These are phyloP conservation scores for Neurospora tetrasperma DNA, from an alignment of 495 filamentous ascomycete genomes.

Conservation along the genomic window DNA sequence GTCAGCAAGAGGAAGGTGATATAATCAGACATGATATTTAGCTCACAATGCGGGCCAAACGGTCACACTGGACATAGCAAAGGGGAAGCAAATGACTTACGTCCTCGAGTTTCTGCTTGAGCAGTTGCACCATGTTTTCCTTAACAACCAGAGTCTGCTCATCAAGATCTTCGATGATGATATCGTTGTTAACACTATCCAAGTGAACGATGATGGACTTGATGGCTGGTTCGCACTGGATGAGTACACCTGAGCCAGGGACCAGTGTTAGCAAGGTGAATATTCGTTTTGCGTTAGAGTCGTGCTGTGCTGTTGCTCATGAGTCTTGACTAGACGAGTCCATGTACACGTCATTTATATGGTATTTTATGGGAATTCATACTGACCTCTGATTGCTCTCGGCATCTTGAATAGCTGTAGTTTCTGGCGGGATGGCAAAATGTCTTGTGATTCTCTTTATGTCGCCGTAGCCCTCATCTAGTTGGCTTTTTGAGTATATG, in stretches of 20 bases:
- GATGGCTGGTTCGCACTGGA: conserved; percentile 60
- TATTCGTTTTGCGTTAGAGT: neutral
- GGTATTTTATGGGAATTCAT: neutral
- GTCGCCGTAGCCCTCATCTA: neutral
- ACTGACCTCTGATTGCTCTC: neutral
- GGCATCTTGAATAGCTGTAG: neutral
- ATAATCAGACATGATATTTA: neutral
- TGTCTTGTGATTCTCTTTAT: neutral
- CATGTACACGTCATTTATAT: neutral
- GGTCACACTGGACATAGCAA: neutral
- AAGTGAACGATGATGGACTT: conserved; percentile 52
- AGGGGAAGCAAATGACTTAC: conserved; percentile 13
- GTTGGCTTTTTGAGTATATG: neutral
- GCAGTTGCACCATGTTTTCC: conserved; percentile 52
- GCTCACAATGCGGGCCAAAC: neutral
- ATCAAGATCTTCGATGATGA: conserved; percentile 60
- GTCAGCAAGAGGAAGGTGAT: conserved; percentile 1
- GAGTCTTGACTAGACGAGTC: neutral
- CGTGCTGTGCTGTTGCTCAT: neutral
- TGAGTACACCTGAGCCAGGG: conserved; percentile 47
- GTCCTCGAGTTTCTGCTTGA: conserved; percentile 52
- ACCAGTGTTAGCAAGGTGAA: neutral
- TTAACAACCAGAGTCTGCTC: conserved; percentile 65
- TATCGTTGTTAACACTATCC: conserved; percentile 42
- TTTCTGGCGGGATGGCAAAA: neutral